Evolutionary conservation across 371 early-diverging fungal genomes (phyloP), one percentile per base, ranked within the genome.

Genomic region (Amoeboradix gromovi): DNA sequence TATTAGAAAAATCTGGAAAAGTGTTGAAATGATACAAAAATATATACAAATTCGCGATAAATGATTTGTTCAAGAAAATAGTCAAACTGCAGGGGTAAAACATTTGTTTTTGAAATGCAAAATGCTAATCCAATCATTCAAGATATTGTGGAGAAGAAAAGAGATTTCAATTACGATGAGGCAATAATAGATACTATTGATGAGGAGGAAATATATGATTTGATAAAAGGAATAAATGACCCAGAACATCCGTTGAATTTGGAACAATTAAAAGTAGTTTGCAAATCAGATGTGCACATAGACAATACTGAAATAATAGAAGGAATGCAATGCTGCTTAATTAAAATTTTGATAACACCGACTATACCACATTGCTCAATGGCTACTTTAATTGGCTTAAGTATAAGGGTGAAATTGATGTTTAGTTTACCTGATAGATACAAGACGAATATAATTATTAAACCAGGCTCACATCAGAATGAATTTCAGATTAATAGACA

Each of bases 331-430:
- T 70, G 71, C 30, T 84, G 80, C 75, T 81, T 76, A 66, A 79
- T 93, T 28, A 71, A 78, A 16, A 87, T 92, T 69, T 83, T 84
- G 74, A 89, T 98, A 74, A 92, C 91, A 5, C 98, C 98, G 0
- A 98, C 99, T 1, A 98, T 99, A 74, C 98, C 98, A 66, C 99
- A 99, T 78, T 99, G 99, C 78, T 92, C 93, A 28, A 96, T 99
- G 98, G 98, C 98, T 16, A 95, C 97, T 27, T 76, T 99, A 69
- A 99, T 99, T 78, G 99, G 98, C 0, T 83, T 98, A 28, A 90
- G 91, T 75, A 93, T 99, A 68, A 87, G 94, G 27, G 94, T 93
- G 29, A 82, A 92, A 66, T 76, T 99, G 69, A 73, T 90, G 68
- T 81, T 90, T 68, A 84, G 86, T 69, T 78, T 97, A 70, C 89